Evolutionary conservation across 2,329 filamentous ascomycete genomes (phyloP).

Genomic region (Diaporthe vaccinii): DNA sequence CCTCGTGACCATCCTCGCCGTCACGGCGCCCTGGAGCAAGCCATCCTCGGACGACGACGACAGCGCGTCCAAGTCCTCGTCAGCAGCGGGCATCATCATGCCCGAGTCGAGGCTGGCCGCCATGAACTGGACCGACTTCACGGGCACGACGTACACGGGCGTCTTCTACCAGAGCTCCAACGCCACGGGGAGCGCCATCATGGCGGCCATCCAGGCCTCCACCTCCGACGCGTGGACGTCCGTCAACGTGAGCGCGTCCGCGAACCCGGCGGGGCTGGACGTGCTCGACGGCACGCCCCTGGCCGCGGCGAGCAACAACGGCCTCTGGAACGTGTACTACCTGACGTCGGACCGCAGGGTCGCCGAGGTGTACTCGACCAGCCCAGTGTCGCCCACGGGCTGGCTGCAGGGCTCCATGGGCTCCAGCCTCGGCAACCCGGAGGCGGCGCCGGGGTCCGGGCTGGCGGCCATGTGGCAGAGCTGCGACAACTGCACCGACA

Average conservation of each 20-base stretch:
- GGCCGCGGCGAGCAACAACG: slow-evolving; percentile 38
- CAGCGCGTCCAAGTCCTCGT: background rate
- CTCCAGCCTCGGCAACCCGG: slow-evolving; percentile 22
- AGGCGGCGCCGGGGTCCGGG: slow-evolving; percentile 26
- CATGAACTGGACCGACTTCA: slow-evolving; percentile 35
- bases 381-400: slow-evolving; percentile 4
- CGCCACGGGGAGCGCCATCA: slow-evolving; percentile 20
- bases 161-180: slow-evolving; percentile 38
- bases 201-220: slow-evolving; percentile 26
- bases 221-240: slow-evolving; percentile 3
- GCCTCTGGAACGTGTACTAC: slow-evolving; percentile 40
- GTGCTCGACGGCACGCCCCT: slow-evolving; percentile 40
- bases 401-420: slow-evolving; percentile 37
- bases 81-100: slow-evolving; percentile 11
- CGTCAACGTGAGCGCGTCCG: slow-evolving; percentile 34
- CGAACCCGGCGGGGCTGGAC: slow-evolving; percentile 20
- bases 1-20: slow-evolving; percentile 32
- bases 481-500: slow-evolving; percentile 40
- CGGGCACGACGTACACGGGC: slow-evolving; percentile 27
- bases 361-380: slow-evolving; percentile 38
- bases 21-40: slow-evolving; percentile 11
- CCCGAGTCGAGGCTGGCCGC: slow-evolving; percentile 34
- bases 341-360: slow-evolving; percentile 31
- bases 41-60: background rate
- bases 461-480: slow-evolving; percentile 40